phyloP scores from a whole-genome alignment of 164 flowering plant species.

The Piper betle region DNA sequence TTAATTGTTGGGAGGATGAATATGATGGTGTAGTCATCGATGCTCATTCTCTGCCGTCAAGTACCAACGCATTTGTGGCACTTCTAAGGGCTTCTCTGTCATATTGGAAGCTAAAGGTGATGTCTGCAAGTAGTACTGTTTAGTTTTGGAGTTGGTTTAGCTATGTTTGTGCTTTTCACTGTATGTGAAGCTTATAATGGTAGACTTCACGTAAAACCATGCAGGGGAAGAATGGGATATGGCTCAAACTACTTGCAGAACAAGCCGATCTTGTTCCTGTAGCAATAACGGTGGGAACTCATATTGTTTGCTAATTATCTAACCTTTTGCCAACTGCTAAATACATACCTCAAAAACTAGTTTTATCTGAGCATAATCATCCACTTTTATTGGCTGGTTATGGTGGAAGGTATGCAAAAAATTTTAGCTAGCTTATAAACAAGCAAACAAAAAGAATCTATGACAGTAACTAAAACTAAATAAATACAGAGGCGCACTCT shows the following conservation, averaged over 20 bases:
- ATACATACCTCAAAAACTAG: no score
- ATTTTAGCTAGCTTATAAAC: no score
- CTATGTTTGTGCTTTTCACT: background rate
- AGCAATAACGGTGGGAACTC: slow-evolving; percentile 35
- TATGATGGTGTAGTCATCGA: slow-evolving; percentile 42
- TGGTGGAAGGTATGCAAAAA: no score
- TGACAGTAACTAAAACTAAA: no score
- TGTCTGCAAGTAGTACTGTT: no score
- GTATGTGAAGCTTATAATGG: background rate
- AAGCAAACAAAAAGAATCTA: no score
- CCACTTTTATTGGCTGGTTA: no score
- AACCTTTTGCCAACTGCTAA: no score
- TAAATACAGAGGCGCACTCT: no score
- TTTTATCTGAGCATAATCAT: no score
- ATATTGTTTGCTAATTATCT: no score
- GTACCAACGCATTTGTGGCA: slow-evolving; percentile 35
- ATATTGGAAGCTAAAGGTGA: slow-evolving; percentile 42
- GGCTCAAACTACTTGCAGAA: slow-evolving; percentile 39
- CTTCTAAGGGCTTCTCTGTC: slow-evolving; percentile 33
- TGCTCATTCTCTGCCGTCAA: slow-evolving; percentile 33
- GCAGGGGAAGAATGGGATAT: slow-evolving; percentile 52
- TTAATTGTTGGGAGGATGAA: slow-evolving; percentile 44
- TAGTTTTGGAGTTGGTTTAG: background rate
- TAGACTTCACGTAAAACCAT: background rate
- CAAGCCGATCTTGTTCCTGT: slow-evolving; percentile 52